phyloP scores from a whole-genome alignment of 2,329 filamentous ascomycete species.

The Aspergillus clavatus region DNA sequence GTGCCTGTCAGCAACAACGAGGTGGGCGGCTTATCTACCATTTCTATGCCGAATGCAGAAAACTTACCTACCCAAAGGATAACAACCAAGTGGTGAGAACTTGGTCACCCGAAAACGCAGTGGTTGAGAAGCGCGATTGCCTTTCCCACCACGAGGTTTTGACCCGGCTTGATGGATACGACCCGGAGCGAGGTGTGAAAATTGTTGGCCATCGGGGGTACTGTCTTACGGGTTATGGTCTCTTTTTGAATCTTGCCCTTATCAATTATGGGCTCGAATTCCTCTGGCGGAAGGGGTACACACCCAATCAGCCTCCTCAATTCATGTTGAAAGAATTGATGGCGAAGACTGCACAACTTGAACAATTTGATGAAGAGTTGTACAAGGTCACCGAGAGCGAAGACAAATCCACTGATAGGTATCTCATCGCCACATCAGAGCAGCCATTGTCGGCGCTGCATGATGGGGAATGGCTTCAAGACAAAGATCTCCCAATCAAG shows the following conservation, averaged over 20 bases:
- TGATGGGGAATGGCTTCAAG: constrained; percentile 85
- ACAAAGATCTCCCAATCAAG: constrained; percentile 83
- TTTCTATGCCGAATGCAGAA: background rate
- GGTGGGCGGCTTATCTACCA: constrained; percentile 37
- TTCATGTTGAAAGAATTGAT: constrained; percentile 96
- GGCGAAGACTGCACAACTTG: constrained; percentile 96
- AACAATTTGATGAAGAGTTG: constrained; percentile 94
- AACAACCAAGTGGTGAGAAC: constrained; percentile 72
- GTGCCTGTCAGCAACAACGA: constrained; percentile 81
- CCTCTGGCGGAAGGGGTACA: constrained; percentile 74
- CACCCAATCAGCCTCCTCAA: constrained; percentile 76
- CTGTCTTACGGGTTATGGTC: constrained; percentile 82
- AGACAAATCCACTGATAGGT: constrained; percentile 83
- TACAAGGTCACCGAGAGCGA: constrained; percentile 90
- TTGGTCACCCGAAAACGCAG: constrained; percentile 74
- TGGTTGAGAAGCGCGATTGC: constrained; percentile 67
- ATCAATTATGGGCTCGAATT: constrained; percentile 95
- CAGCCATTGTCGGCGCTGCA: constrained; percentile 93
- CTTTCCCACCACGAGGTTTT: constrained; percentile 96
- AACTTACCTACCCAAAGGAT: constrained; percentile 46
- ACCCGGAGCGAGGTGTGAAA: constrained; percentile 88
- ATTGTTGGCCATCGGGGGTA: constrained; percentile 92
- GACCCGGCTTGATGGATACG: constrained; percentile 80
- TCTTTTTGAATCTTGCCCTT: constrained; percentile 86
- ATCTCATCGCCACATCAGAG: constrained; percentile 77